Base-by-base conservation (phyloP, 768 basidiomycete genomes). In the Leccinum rimulosum region DNA sequence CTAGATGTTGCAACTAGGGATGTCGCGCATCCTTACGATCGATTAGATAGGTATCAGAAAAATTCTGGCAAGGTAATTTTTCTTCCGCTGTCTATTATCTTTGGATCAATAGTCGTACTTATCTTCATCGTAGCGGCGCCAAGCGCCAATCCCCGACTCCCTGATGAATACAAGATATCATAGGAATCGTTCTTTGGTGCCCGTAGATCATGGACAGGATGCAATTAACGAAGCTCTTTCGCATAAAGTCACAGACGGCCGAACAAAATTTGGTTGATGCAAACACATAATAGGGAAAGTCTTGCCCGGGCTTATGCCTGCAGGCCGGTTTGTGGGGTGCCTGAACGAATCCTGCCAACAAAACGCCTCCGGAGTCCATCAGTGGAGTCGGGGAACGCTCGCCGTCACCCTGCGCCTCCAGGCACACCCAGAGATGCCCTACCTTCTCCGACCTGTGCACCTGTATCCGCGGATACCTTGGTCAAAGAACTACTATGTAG, bases 11-110 rank as follows among this genome's bases (percentile, higher is more conserved):
- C 97, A 5, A 91, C 90, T 55, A 79, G 80, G 93, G 93, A 69
- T 60, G 86, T 77, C 27, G 48, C 64, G 60, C 30, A 10, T 31
- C 50, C 49, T 22, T 22, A 38, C 22, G 53, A 58, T 31, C 38
- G 5, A 27, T 56, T 31, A 53, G 36, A 52, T 71, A 94, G 93
- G 63, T 96, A 98, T 75, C 97, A 99, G 77, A 88, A 88, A 25
- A 94, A 90, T 68, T 94, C 95, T 2, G 95, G 95, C 75, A 88
- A 90, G 72, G 93, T 94, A 74, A 98, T 98, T 58, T 89, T 98
- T 70, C 81, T 98, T 50, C 82, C 98, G 45, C 62, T 97, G 49
- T 82, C 98, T 38, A 82, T 96, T 70, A 95, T 98, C 33, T 33
- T 33, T 1, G 33, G 89, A 14, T 83, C 94, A 56, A 82, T 96